phyloP scores from a whole-genome alignment of 2,329 filamentous ascomycete genomes.

The Chaetomium olivaceum region DNA sequence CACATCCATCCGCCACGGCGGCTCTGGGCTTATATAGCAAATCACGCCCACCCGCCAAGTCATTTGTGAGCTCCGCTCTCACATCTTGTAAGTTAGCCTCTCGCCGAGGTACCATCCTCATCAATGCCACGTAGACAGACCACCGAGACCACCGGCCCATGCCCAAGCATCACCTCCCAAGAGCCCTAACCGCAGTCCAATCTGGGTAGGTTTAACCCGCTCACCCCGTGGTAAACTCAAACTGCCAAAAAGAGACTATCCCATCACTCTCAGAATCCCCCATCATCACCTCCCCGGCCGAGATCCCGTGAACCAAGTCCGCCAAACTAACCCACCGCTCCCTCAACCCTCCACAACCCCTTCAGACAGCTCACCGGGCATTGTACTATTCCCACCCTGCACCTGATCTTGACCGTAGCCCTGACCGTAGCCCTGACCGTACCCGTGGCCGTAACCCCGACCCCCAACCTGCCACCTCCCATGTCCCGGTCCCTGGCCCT shows the following conservation, averaged over 20 bases:
- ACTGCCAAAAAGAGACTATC: slow-evolving; percentile 17
- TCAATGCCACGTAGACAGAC: background rate
- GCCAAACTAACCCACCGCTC: background rate
- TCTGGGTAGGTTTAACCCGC: too few species aligned
- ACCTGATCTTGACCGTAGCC: slow-evolving; percentile 28
- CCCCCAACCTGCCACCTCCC: too few species aligned
- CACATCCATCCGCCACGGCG: background rate
- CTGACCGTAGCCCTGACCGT: slow-evolving; percentile 22
- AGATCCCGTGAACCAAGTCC: slow-evolving; percentile 6
- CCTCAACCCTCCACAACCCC: slow-evolving; percentile 38
- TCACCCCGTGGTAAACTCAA: slow-evolving; percentile 11
- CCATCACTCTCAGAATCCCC: slow-evolving; percentile 27
- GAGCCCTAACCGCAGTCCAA: background rate
- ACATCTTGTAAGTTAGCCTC: background rate
- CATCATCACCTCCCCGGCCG: background rate
- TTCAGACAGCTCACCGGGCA: slow-evolving; percentile 2
- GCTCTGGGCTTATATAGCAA: background rate
- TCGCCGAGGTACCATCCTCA: background rate
- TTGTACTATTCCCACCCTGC: background rate
- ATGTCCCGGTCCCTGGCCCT: too few species aligned
- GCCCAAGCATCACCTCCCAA: background rate
- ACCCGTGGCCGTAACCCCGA: slow-evolving; percentile 20
- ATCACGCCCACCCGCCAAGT: background rate
- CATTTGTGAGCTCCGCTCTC: background rate
- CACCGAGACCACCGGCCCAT: background rate